Percentiles rank a stretch among this genome's conserved stretches.
Conservation (phyloP, 73 alveolate species). For the Breviolum minutum region DNA sequence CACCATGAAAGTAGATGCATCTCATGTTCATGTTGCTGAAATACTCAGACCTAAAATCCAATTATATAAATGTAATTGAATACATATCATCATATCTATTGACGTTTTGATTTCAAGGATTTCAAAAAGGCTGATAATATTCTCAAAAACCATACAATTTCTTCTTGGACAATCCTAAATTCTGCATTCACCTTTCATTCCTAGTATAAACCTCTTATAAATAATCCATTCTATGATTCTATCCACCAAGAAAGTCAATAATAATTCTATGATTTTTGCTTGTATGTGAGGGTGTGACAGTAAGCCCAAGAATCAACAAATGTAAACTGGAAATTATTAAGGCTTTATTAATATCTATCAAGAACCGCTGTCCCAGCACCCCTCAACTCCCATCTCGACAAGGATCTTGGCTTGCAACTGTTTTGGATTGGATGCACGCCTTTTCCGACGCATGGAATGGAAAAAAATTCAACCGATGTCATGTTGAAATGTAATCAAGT, state of each 20-base stretch:
- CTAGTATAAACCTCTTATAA: no score
- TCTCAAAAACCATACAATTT: no score
- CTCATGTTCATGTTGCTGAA: no score
- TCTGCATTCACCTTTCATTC: no score
- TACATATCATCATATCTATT: neutral
- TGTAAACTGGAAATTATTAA: neutral
- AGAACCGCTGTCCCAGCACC: neutral
- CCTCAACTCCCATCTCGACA: neutral
- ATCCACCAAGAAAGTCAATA: neutral
- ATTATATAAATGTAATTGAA: no score
- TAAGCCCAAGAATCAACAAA: neutral
- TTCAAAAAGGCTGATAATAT: no score
- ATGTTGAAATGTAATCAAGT: neutral
- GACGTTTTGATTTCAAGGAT: no score
- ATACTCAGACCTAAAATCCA: no score
- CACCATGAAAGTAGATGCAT: neutral
- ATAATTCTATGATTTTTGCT: neutral
- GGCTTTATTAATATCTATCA: neutral
- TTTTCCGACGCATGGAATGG: no score
- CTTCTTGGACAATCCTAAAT: no score
- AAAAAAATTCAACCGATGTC: no score
- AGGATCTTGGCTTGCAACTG: conserved; percentile 47
- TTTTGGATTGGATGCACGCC: conserved; percentile 32
- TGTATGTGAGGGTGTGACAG: neutral
- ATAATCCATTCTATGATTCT: no score